Base-by-base conservation (phyloP, 257 asterid species). In the Jasminum sambac region DNA sequence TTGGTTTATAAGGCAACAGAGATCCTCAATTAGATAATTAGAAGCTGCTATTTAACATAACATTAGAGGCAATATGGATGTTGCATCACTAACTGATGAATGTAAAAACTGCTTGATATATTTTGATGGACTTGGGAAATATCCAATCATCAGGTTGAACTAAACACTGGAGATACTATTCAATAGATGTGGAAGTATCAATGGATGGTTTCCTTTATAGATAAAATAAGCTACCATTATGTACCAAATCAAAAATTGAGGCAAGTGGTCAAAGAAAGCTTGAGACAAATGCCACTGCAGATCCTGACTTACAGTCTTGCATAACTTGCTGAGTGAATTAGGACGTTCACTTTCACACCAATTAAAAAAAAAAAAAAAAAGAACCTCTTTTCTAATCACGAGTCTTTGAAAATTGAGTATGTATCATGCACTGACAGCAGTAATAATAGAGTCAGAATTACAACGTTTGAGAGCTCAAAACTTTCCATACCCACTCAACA, bases 151-250 rank as follows among this genome's bases (percentile, higher is more conserved):
- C 69, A 26, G 16, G 8, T 24, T 37, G 25, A 25, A 17, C 25
- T 25, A 58, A 64, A 44, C 43, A 2, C 36, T 55, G 25, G 36
- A 24, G 48, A 4, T 40, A 41, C 46, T 42, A n/a, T 61, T 17
- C 38, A 24, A 57, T 50, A 50, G 40, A 77, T 66, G 40, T 61
- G 39, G 57, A 21, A 8, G 34, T 10, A 30, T 55, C n/a, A 23
- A 21, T 19, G n/a, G 16, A 55, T 52, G 13, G 17, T 55, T 19
- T 23, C 62, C n/a, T 55, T 21, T 55, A 55, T 11, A 24, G 62
- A 14, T 16, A 11, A 23, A 50, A 55, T 4, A 13, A 55, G 26
- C 30, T 55, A 23, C 21, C 36, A 23, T 19, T 55, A 12, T 21
- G 50, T 63, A 6, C 21, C 13, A 62, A 23, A 39, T 39, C 21